Conservation (phyloP, 2,329 filamentous ascomycete genomes). For the Epichloe uncinata region DNA sequence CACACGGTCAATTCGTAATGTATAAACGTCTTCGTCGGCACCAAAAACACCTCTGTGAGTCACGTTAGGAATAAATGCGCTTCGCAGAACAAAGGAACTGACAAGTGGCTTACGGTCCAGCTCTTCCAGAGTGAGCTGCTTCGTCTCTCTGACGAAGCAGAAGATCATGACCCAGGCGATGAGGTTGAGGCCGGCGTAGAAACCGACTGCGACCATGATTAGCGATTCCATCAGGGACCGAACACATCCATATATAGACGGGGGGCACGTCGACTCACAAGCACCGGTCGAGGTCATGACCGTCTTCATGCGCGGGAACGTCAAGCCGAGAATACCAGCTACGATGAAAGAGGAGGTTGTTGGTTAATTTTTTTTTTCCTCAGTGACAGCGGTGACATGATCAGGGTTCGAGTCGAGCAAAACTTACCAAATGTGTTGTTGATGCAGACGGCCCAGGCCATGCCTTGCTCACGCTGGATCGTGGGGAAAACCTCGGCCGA, state of each 20-base stretch:
- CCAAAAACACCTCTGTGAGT: constrained; percentile 18
- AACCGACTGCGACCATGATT: constrained; percentile 13
- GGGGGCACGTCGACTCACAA: constrained; percentile 10
- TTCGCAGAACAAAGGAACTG: neutral
- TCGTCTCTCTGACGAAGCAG: constrained; percentile 34
- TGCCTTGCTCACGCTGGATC: constrained; percentile 52
- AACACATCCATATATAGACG: no score
- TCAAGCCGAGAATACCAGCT: constrained; percentile 23
- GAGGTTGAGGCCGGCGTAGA: constrained; percentile 33
- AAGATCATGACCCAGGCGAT: constrained; percentile 33
- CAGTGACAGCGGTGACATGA: no score
- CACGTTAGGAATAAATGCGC: neutral
- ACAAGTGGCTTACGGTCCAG: constrained; percentile 12
- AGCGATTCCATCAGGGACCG: no score
- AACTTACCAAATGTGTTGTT: constrained; percentile 16
- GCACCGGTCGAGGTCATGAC: constrained; percentile 20
- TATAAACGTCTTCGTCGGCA: constrained; percentile 19
- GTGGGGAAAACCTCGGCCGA: constrained; percentile 53
- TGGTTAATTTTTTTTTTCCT: no score
- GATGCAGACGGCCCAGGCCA: constrained; percentile 45
- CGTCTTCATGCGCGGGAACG: constrained; percentile 31
- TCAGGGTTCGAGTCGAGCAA: no score
- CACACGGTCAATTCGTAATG: constrained; percentile 18
- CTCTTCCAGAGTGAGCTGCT: constrained; percentile 33
- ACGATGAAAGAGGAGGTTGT: neutral